Base-by-base conservation (phyloP, 1,139 yeast species). In the Pneumocystis jirovecii region DNA sequence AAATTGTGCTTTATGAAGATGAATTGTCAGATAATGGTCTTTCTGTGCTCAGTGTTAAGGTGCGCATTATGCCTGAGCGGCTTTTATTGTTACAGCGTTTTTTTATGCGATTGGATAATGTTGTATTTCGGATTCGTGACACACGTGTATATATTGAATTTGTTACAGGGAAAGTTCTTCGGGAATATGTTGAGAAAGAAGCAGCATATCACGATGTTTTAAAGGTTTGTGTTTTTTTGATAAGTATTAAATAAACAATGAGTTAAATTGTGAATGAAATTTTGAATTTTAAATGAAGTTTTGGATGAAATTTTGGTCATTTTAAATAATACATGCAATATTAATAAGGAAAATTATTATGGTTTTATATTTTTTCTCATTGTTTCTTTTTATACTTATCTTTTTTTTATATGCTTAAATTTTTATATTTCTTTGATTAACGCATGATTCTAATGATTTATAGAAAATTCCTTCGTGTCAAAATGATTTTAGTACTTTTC, bases 1-100 rank as follows among this genome's bases (percentile, higher is more conserved):
- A 91, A 71, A 84, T 89, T 76, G 83, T 89, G 7, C 78, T 95
- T 44, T 95, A 83, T 73, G 99, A 93, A 73, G 98, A 93, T 73
- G 99, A 93, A 74, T 79, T 93, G 66, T 98, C 96, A 2, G 99
- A 93, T 74, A 93, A 93, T 74, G 99, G 99, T 3, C 87, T 89
- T 35, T 84, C 95, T 0, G 81, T 89, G 66, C 76, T 89, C 65
- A 83, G 85, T 65, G 84, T 86, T 42, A 90, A 90, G 74, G 83
- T 95, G 39, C 78, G 99, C 70, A 97, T 90, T 1, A 95, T 93
- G 97, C 85, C 86, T 6, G 82, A 86, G 63, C 83, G 96, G 68
- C 74, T 93, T 68, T 77, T 93, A 61, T 70, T 93, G 56, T 78
- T 93, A 63, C 83, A 86, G 65, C 80, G 98, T 63, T 83, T 91